Percentiles rank a stretch among this genome's conserved stretches.
Conservation (phyloP, 2,329 filamentous ascomycete species). For the Pleomassaria siparia region DNA sequence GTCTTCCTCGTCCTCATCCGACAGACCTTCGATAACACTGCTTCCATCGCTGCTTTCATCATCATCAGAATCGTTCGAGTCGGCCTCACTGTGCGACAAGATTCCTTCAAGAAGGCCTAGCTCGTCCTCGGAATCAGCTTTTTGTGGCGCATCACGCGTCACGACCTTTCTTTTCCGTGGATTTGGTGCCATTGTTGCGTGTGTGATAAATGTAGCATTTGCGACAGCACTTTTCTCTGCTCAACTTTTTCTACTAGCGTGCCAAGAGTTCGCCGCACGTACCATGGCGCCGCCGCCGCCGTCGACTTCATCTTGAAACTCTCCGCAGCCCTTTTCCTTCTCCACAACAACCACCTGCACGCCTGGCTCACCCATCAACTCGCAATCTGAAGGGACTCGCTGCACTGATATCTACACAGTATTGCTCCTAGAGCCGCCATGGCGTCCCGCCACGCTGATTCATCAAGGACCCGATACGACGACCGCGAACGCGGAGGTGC, state of each 20-base stretch:
- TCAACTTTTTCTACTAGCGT: not conserved
- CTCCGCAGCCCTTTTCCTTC: not conserved
- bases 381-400: not conserved
- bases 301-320: not conserved
- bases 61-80: constrained; percentile 31
- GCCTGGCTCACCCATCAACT: not conserved
- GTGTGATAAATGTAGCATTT: constrained; percentile 1
- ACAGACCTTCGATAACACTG: constrained; percentile 35
- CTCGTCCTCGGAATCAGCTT: constrained; percentile 37
- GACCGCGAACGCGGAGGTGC: constrained; percentile 41
- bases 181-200: constrained; percentile 45
- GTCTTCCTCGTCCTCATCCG: constrained; percentile 36
- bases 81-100: constrained; percentile 46
- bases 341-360: not conserved
- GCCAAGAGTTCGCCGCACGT: constrained; percentile 26
- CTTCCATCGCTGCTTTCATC: constrained; percentile 33
- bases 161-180: constrained; percentile 52
- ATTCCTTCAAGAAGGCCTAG: constrained; percentile 46
- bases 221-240: constrained; percentile 10
- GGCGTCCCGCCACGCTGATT: constrained; percentile 68
- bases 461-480: constrained; percentile 58
- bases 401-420: constrained; percentile 17
- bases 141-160: constrained; percentile 35
- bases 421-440: constrained; percentile 32
- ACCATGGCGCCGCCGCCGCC: not conserved